Conservation (phyloP, 1,284 basidiomycete species). For the Ganoderma boninense region DNA sequence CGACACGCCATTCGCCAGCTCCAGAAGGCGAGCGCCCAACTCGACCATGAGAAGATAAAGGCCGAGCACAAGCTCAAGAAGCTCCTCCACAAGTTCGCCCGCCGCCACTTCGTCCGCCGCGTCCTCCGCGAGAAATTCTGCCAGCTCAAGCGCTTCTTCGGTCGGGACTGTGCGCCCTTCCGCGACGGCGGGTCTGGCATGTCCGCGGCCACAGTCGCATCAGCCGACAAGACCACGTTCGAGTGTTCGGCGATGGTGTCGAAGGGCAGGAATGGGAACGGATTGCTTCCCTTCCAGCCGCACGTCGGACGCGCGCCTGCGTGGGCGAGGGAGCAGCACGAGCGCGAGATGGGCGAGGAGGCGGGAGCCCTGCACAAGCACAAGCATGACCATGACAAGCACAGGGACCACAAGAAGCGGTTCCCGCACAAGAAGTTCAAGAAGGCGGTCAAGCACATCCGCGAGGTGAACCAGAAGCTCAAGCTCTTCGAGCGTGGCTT, state of each 20-base stretch:
- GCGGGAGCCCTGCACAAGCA: constrained; percentile 7
- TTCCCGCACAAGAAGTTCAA: constrained; percentile 47
- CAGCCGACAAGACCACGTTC: constrained; percentile 23
- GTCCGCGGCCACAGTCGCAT: constrained; percentile 12
- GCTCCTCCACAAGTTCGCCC: constrained; percentile 45
- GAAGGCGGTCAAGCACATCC: constrained; percentile 69
- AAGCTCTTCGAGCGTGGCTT: constrained; percentile 86
- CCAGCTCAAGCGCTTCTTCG: constrained; percentile 37
- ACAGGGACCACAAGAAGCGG: constrained; percentile 17
- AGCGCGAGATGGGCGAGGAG: constrained; percentile 10
- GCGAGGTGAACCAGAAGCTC: constrained; percentile 75
- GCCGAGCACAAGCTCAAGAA: constrained; percentile 44
- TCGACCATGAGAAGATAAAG: constrained; percentile 60
- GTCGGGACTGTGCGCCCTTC: constrained; percentile 33
- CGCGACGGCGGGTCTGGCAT: constrained; percentile 10
- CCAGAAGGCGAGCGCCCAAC: constrained; percentile 56
- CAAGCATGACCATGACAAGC: not conserved
- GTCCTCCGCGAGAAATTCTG: constrained; percentile 35
- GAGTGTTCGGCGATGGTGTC: constrained; percentile 30
- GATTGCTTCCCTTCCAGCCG: constrained; percentile 31
- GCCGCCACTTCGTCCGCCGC: constrained; percentile 35
- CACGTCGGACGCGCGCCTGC: constrained; percentile 36
- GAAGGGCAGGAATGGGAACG: constrained; percentile 20
- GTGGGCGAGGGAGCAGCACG: constrained; percentile 23
- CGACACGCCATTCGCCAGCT: constrained; percentile 60